Evolutionary conservation across 139 green algal species (phyloP).

Genomic region (Chlorella ohadii): DNA sequence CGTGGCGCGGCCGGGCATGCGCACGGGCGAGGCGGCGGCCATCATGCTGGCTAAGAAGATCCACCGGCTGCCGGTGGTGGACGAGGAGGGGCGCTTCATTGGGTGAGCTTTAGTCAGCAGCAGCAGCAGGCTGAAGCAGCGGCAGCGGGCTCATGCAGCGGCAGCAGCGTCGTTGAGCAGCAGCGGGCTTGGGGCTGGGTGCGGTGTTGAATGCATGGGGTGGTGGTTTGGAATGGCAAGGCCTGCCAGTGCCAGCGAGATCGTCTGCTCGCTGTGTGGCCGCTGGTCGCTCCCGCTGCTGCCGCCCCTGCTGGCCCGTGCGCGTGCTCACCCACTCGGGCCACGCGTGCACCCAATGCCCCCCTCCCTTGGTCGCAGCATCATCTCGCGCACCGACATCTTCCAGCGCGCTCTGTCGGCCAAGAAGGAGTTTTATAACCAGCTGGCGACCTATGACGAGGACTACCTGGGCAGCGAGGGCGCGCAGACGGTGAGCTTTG

Average conservation of each 20-base stretch:
- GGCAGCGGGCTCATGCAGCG: too few relatives aligned
- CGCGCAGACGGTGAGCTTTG: too few relatives aligned
- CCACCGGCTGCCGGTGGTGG: constrained; percentile 75
- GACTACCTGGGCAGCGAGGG: constrained; percentile 1
- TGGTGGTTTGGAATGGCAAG: too few relatives aligned
- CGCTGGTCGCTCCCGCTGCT: too few relatives aligned
- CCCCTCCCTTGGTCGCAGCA: constrained; percentile 43
- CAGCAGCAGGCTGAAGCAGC: background rate
- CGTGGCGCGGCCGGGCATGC: constrained; percentile 44
- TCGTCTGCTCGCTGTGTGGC: background rate
- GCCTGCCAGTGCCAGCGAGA: too few relatives aligned
- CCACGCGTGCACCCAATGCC: too few relatives aligned
- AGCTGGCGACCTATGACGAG: constrained; percentile 41
- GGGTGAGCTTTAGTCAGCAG: constrained; percentile 26
- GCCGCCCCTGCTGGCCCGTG: too few relatives aligned
- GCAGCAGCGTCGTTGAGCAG: too few relatives aligned
- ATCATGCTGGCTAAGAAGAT: constrained; percentile 77
- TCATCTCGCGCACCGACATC: constrained; percentile 71
- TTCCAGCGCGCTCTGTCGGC: constrained; percentile 68
- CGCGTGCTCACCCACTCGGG: background rate
- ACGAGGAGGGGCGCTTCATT: constrained; percentile 49
- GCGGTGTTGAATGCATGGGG: too few relatives aligned
- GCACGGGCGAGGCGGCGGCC: constrained; percentile 62
- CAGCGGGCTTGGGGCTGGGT: too few relatives aligned
- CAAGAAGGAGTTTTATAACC: constrained; percentile 56